Evolutionary conservation across 495 filamentous ascomycete genomes (phyloP), one percentile per base, ranked within the genome.

Genomic region (Xylaria flabelliformis): DNA sequence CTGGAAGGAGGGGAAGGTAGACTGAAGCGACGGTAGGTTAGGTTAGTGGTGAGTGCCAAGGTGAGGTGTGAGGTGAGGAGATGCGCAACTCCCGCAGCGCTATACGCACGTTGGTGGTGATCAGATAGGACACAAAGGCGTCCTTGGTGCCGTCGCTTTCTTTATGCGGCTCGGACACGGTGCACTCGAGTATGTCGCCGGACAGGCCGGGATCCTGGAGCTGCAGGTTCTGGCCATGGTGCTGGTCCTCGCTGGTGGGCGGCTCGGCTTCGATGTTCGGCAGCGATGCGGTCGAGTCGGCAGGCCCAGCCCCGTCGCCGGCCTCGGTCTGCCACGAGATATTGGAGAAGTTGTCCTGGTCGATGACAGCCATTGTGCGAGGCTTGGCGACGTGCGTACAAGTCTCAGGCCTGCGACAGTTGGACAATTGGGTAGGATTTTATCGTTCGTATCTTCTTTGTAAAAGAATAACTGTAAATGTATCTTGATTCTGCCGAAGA

Each of bases 91-190:
- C 36, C 50, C 29, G 32, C 9, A 55, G 51, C 39, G 34, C 46
- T 21, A 46, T 24, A 85, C 90, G 53, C 84, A 97, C 96, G 82
- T 93, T 85, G 34, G 97, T 97, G 56, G 94, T 94, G 71, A 98
- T 94, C 34, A 94, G 83, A 82, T 98, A 99, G 9, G 95, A 98
- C 63, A 98, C 91, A 84, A 95, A 99, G 63, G 93, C 92, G 83
- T 98, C 95, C 82, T 97, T 98, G 64, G 94, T 97, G n/a, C 97
- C 95, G 77, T 98, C 94, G 75, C 93, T 93, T 82, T 97, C 96
- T 79, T 97, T 98, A 75, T 93, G 86, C 21, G 96, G 94, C 53
- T 89, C 86, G 58, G 89, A 88, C 32, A 99, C 95, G 42, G 80
- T 89, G 78, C 94, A 97, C 75, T 97, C 93, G 55, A 99, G 87